Evolutionary conservation across 306 rosid genomes (phyloP).

Genomic region (Ormosia semicastrata): DNA sequence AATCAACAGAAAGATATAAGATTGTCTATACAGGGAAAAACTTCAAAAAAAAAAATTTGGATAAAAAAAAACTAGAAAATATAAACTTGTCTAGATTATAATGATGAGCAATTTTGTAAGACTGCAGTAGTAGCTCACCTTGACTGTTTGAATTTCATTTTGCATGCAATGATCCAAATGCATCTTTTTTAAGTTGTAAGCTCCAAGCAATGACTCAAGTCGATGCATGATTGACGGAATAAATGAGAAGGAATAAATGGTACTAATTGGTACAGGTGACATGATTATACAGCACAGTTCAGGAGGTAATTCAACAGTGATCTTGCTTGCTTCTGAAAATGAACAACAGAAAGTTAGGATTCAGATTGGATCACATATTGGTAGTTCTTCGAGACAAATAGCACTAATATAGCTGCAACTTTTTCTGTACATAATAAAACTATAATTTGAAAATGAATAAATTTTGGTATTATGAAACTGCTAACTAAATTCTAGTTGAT

Average conservation of each 20-base stretch:
- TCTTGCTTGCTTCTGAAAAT: conserved; percentile 52
- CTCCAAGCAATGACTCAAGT: conserved; percentile 64
- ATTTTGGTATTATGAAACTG: background rate
- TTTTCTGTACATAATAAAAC: background rate
- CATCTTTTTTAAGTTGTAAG: conserved; percentile 60
- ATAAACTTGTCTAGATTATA: background rate
- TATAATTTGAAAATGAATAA: background rate
- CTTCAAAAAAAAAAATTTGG: no score
- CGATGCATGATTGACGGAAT: conserved; percentile 82
- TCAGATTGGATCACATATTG: conserved; percentile 8
- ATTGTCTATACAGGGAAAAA: background rate
- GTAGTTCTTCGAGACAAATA: conserved; percentile 5
- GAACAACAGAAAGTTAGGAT: background rate
- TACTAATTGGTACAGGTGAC: conserved; percentile 59
- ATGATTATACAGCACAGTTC: conserved; percentile 69
- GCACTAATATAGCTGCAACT: background rate
- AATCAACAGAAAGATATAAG: background rate
- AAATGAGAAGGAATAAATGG: conserved; percentile 61
- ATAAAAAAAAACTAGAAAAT: background rate
- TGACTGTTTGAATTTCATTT: conserved; percentile 50
- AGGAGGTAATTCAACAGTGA: conserved; percentile 74
- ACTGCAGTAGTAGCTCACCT: conserved; percentile 42
- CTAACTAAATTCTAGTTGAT: background rate
- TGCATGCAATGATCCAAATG: conserved; percentile 55
- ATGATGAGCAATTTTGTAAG: background rate